Conservation (phyloP, 768 basidiomycete species). For the Suillus placidus region DNA sequence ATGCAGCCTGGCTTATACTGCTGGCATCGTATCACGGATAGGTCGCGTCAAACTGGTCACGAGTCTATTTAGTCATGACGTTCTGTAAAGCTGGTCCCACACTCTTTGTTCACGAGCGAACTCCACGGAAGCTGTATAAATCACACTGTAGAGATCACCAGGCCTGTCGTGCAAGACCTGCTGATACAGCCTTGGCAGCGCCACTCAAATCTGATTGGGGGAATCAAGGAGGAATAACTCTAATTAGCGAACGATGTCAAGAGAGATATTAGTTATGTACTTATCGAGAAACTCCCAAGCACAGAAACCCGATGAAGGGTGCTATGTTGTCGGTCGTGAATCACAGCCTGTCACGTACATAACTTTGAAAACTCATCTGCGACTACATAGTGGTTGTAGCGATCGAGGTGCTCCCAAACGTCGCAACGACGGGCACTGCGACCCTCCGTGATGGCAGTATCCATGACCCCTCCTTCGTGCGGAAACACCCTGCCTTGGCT, state of each 20-base stretch:
- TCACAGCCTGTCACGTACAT: neutral
- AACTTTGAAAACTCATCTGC: neutral
- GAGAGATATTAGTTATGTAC: too few species aligned
- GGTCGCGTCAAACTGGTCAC: neutral
- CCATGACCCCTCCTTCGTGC: neutral
- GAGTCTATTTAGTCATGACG: neutral
- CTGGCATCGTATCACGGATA: neutral
- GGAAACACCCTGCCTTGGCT: neutral
- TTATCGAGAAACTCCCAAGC: neutral
- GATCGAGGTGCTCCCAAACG: neutral
- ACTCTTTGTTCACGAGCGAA: neutral
- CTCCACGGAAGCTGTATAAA: neutral
- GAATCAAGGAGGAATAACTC: neutral
- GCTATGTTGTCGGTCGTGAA: neutral
- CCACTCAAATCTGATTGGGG: neutral
- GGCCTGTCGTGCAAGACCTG: neutral
- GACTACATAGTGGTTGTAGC: too few species aligned
- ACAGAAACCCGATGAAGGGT: neutral
- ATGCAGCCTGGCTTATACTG: neutral
- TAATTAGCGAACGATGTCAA: neutral
- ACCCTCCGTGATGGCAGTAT: neutral
- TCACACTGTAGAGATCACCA: neutral
- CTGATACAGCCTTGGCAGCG: neutral
- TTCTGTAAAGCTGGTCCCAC: neutral
- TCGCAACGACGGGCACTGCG: conserved; percentile 3